Evolutionary conservation across 768 basidiomycete genomes (phyloP).

Genomic region (Tulasnella sp.): DNA sequence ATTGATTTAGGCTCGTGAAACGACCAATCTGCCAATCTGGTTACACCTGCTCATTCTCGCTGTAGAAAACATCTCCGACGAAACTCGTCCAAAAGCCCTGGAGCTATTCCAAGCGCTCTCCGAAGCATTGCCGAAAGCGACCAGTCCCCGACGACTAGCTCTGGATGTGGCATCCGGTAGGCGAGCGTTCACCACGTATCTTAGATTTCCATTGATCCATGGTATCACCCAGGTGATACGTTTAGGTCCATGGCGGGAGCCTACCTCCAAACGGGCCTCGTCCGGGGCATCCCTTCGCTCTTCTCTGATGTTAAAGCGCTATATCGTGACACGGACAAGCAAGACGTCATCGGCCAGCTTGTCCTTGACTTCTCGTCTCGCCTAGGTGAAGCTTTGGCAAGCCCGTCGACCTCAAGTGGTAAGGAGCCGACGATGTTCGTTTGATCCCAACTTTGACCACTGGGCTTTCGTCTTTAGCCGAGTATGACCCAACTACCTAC

Average conservation of each 20-base stretch:
- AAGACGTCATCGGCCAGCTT: conserved; percentile 62
- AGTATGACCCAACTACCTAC: conserved; percentile 62
- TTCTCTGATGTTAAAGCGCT: conserved; percentile 89
- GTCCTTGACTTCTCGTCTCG: conserved; percentile 49
- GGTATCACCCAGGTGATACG: conserved; percentile 50
- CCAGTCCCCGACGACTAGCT: conserved; percentile 68
- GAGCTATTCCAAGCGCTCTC: conserved; percentile 58
- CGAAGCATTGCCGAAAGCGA: conserved; percentile 60
- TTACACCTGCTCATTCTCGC: not conserved
- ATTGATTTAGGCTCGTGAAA: conserved; percentile 57
- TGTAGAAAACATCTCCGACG: conserved; percentile 48
- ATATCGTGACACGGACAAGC: conserved; percentile 64
- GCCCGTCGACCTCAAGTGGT: not conserved
- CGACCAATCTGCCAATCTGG: not conserved
- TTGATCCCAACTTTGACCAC: not conserved
- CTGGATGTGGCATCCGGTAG: conserved; percentile 60
- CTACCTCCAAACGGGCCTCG: conserved; percentile 68
- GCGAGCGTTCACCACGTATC: conserved; percentile 18
- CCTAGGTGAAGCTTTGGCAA: not conserved
- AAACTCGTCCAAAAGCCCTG: conserved; percentile 53
- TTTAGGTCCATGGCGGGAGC: conserved; percentile 62
- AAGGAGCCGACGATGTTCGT: not conserved
- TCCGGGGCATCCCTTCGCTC: conserved; percentile 86
- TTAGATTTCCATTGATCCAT: not conserved
- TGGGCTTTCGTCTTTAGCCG: not conserved